Percentiles rank a stretch among this genome's conserved stretches.
phyloP scores from a whole-genome alignment of 1,139 yeast species.

The Insectozyma bohioensis region DNA sequence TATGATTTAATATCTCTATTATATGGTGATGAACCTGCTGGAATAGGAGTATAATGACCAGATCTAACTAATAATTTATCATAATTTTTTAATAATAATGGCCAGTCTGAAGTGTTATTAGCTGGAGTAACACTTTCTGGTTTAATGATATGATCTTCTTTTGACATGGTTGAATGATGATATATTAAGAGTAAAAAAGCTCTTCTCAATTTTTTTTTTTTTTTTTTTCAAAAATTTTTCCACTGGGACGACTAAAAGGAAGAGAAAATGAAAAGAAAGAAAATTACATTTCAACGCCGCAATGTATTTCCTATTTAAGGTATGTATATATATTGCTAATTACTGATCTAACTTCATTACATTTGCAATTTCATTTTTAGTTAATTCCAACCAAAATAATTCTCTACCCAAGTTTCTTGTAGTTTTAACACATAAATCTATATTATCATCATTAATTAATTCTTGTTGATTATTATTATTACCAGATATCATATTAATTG shows the following conservation, averaged over 20 bases:
- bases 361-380: conserved; percentile 33
- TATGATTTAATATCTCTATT: conserved; percentile 91
- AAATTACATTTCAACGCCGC: conserved; percentile 4
- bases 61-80: conserved; percentile 93
- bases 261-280: conserved; percentile 7
- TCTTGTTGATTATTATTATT: conserved; percentile 39
- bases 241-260: conserved; percentile 1
- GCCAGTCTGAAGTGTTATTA: conserved; percentile 93
- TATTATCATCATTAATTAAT: conserved; percentile 31
- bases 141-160: conserved; percentile 75
- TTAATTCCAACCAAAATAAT: conserved; percentile 57
- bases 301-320: conserved; percentile 1
- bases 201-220: not conserved
- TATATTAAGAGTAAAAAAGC: too few relatives aligned
- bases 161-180: conserved; percentile 41
- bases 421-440: conserved; percentile 57
- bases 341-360: conserved; percentile 24
- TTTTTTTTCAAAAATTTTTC: conserved; percentile 5
- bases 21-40: conserved; percentile 91
- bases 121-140: conserved; percentile 83
- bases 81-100: conserved; percentile 86
- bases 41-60: conserved; percentile 96
- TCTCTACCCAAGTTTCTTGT: conserved; percentile 72
- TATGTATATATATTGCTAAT: too few relatives aligned
- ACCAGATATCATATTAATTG: conserved; percentile 57